A percentile compares a stretch with the other conserved stretches of the same genome.
These are phyloP conservation scores for Aethionema arabicum DNA, from an alignment of 345 rosid species.

Conservation along the genomic window DNA sequence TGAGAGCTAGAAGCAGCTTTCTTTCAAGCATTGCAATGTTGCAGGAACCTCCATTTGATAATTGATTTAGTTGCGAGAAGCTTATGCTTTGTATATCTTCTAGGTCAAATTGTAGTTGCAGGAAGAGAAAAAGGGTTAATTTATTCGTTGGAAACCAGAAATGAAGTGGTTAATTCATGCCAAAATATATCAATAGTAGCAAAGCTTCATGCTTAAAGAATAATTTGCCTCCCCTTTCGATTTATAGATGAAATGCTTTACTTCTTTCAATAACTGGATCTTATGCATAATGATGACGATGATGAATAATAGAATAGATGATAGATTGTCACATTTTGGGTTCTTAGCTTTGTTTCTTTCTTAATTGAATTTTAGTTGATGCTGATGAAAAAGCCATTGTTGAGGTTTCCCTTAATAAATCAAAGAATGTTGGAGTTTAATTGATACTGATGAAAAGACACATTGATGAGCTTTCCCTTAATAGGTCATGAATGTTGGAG, in stretches of 20 bases:
- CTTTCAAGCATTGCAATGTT: not conserved
- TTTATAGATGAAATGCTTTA: too few species aligned
- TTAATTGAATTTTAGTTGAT: not conserved
- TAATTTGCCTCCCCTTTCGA: not conserved
- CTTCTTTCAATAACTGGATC: too few species aligned
- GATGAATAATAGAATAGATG: not conserved
- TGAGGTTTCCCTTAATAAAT: not conserved
- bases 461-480: not conserved
- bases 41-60: not conserved
- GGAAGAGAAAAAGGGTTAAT: slow-evolving; percentile 1
- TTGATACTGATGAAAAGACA: too few species aligned
- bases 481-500: too few species aligned
- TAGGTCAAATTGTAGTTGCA: slow-evolving; percentile 5
- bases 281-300: too few species aligned
- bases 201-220: not conserved
- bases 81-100: not conserved
- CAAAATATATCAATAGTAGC: not conserved
- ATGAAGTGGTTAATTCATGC: not conserved
- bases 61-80: slow-evolving; percentile 6
- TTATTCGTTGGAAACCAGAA: slow-evolving; percentile 18
- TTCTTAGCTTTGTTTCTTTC: not conserved
- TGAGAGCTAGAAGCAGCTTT: not conserved
- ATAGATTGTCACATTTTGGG: not conserved
- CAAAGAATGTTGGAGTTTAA: not conserved
- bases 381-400: not conserved